These are phyloP conservation scores for Magnaporthales sp. DNA, from an alignment of 2,329 filamentous ascomycete genomes.

Conservation along the genomic window DNA sequence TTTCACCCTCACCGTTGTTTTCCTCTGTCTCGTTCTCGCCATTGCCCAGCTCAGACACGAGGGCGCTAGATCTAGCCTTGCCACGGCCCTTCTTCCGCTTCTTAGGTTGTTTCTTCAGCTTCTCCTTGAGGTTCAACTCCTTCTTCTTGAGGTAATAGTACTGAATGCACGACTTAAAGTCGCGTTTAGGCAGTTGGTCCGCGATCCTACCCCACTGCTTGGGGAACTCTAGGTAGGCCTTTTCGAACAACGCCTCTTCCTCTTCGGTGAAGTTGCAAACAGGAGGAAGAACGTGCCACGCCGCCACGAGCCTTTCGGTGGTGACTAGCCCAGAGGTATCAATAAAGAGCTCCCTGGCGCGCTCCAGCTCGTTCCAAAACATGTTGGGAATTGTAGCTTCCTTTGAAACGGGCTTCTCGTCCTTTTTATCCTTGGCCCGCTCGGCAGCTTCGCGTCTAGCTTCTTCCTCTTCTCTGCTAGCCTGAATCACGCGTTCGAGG, in stretches of 20 bases:
- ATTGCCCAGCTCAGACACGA: constrained; percentile 58
- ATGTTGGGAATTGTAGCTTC: constrained; percentile 68
- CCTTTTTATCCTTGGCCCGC: constrained; percentile 43
- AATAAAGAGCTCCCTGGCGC: constrained; percentile 47
- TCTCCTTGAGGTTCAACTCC: constrained; percentile 67
- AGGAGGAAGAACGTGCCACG: constrained; percentile 65
- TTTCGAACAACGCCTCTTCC: constrained; percentile 63
- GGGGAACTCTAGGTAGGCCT: constrained; percentile 63
- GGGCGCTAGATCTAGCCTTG: constrained; percentile 53
- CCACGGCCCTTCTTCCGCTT: constrained; percentile 47
- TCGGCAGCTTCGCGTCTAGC: constrained; percentile 47
- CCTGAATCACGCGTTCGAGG: constrained; percentile 61
- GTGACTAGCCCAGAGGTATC: constrained; percentile 59
- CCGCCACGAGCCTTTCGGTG: constrained; percentile 56
- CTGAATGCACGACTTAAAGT: constrained; percentile 74
- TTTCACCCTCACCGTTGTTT: constrained; percentile 46
- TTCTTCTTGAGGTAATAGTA: constrained; percentile 80
- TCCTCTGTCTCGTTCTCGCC: constrained; percentile 49
- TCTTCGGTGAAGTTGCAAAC: constrained; percentile 66
- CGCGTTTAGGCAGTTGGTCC: constrained; percentile 54
- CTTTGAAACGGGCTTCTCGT: constrained; percentile 62
- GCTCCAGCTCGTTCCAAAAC: constrained; percentile 54
- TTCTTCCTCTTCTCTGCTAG: constrained; percentile 62
- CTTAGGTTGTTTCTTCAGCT: constrained; percentile 56
- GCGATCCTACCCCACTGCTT: constrained; percentile 80